A percentile compares a stretch with the other conserved stretches of the same genome.
Conservation (phyloP, 2,329 filamentous ascomycete genomes). For the Penicillium thymicola region DNA sequence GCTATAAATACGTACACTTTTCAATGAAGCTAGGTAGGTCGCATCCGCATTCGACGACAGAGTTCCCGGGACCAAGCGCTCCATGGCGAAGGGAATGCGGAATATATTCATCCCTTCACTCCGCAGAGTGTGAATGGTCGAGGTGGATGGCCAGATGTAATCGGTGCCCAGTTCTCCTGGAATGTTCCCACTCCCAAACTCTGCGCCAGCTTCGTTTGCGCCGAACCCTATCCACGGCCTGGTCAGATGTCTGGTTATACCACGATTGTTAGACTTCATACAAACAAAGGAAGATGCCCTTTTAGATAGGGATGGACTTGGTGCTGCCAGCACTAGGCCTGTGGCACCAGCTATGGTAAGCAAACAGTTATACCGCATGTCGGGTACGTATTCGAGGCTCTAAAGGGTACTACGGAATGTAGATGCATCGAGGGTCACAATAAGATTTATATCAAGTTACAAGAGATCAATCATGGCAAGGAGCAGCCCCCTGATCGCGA, state of each 20-base stretch:
- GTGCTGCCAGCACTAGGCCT: neutral
- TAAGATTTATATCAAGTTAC: neutral
- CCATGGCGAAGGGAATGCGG: constrained; percentile 26
- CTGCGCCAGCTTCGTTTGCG: constrained; percentile 17
- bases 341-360: neutral
- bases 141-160: constrained; percentile 23
- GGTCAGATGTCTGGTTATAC: neutral
- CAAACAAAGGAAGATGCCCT: constrained; percentile 1
- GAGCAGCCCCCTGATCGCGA: neutral
- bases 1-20: constrained; percentile 10
- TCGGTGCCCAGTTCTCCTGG: constrained; percentile 18
- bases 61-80: constrained; percentile 18
- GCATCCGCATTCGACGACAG: constrained; percentile 20
- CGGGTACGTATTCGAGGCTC: neutral
- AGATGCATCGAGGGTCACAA: neutral
- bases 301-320: neutral
- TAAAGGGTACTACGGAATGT: neutral
- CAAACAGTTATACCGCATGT: neutral
- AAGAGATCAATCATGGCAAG: neutral
- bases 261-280: neutral
- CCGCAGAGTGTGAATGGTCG: constrained; percentile 19
- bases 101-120: constrained; percentile 25
- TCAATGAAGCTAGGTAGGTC: constrained; percentile 20
- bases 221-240: constrained; percentile 24
- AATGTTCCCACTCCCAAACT: constrained; percentile 13